Evolutionary conservation across 1,284 basidiomycete genomes (phyloP).

Genomic region (Trichosporon asahii): DNA sequence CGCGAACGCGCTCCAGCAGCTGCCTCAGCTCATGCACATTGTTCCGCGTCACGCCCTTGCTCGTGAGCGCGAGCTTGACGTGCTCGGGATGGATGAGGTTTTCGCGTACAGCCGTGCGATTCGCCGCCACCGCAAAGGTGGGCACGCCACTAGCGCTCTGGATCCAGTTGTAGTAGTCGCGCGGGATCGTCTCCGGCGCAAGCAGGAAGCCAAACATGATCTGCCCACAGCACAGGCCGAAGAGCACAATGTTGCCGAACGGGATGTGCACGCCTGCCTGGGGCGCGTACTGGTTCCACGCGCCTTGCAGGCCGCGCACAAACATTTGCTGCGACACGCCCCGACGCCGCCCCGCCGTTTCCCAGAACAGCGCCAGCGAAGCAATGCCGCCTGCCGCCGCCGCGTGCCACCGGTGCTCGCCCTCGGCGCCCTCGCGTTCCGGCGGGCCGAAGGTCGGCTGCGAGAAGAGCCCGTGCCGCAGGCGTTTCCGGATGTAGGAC

Average conservation of each 20-base stretch:
- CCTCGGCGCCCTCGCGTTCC: slow-evolving; percentile 57
- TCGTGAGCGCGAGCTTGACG: slow-evolving; percentile 58
- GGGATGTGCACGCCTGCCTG: slow-evolving; percentile 64
- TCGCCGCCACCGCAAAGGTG: slow-evolving; percentile 60
- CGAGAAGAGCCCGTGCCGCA: slow-evolving; percentile 33
- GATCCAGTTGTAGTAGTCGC: slow-evolving; percentile 72
- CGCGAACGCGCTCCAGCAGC: slow-evolving; percentile 34
- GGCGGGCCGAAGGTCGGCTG: slow-evolving; percentile 46
- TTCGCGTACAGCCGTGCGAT: slow-evolving; percentile 61
- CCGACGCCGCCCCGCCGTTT: slow-evolving; percentile 65
- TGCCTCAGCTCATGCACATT: slow-evolving; percentile 33
- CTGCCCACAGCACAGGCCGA: slow-evolving; percentile 78
- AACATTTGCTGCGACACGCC: slow-evolving; percentile 78
- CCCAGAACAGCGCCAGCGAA: slow-evolving; percentile 75
- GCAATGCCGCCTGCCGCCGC: slow-evolving; percentile 76
- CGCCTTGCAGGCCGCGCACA: slow-evolving; percentile 51
- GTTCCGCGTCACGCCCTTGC: slow-evolving; percentile 36
- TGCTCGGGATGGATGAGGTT: slow-evolving; percentile 60
- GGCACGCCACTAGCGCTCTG: slow-evolving; percentile 66
- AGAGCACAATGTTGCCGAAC: slow-evolving; percentile 78
- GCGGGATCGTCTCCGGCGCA: slow-evolving; percentile 75
- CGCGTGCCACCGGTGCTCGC: slow-evolving; percentile 72
- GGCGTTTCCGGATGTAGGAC: slow-evolving; percentile 49
- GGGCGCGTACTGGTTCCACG: slow-evolving; percentile 53
- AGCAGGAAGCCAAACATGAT: slow-evolving; percentile 82